phyloP scores from a whole-genome alignment of 2,329 filamentous ascomycete genomes.

The Beauveria scarabaeidicola region DNA sequence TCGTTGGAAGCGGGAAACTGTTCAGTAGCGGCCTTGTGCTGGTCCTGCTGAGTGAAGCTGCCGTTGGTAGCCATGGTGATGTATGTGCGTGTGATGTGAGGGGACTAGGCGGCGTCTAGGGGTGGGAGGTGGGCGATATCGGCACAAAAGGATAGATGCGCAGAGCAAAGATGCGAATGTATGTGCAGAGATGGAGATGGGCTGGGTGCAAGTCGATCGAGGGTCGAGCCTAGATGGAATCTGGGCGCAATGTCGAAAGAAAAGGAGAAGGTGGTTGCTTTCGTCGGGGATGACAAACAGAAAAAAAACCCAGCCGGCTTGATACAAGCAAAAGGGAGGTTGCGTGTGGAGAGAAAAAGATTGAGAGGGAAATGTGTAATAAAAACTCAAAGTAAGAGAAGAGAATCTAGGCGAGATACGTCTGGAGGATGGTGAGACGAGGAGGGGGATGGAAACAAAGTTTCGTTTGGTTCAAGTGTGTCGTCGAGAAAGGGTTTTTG shows the following conservation, averaged over 20 bases:
- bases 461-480: slow-evolving; percentile 4
- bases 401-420: slow-evolving; percentile 10
- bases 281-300: slow-evolving; percentile 11
- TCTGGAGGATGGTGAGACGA: slow-evolving; percentile 2
- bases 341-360: slow-evolving; percentile 9
- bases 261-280: background rate
- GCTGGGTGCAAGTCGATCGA: background rate
- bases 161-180: background rate
- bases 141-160: slow-evolving; percentile 3
- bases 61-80: slow-evolving; percentile 50
- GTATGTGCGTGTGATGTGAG: slow-evolving; percentile 9
- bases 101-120: slow-evolving; percentile 5
- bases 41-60: slow-evolving; percentile 38
- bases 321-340: background rate
- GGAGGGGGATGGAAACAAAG: slow-evolving; percentile 6
- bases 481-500: slow-evolving; percentile 5
- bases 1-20: slow-evolving; percentile 28
- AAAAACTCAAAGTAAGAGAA: slow-evolving; percentile 10
- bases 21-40: slow-evolving; percentile 30
- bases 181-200: background rate
- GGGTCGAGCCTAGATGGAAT: background rate
- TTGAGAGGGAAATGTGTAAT: slow-evolving; percentile 8
- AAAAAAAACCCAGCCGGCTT: slow-evolving; percentile 10
- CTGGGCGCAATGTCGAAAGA: slow-evolving; percentile 1
- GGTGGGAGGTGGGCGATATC: slow-evolving; percentile 6